Base-by-base conservation (phyloP, 768 basidiomycete genomes). In the Trametes gibbosa region DNA sequence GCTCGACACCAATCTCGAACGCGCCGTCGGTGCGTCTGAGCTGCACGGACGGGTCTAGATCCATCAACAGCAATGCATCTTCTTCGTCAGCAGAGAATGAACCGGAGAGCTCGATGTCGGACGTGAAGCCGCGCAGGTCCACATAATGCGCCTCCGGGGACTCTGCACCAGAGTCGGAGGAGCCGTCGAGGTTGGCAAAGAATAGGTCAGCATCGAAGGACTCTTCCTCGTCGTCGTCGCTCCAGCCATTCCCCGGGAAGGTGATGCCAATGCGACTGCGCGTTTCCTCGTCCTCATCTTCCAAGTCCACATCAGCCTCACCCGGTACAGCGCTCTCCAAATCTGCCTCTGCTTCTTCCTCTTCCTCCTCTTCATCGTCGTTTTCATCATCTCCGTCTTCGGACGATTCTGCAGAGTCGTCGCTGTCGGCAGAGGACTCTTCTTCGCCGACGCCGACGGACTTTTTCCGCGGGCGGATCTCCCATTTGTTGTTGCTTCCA, bases 131-230 rank as follows among this genome's bases (percentile, higher is more conserved):
- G 10, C 71, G 73, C 43, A 80, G 77, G 42, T 75, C 63, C 52
- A 79, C 80, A 27, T 77, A 77, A 40, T 74, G 76, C 62, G 82
- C 79, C 56, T 74, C 75, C 32, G 77, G 76, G 29, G 82, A 83
- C 8, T 56, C 57, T 50, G 76, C 77, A 56, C 76, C 79, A 41
- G 75, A 68, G 53, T 75, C 80, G 21, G 79, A 81, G 0, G 79
- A 72, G 66, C 83, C 89, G 37, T 84, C 84, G 41, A 92, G 81
- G 67, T 90, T 87, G 55, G 86, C 84, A 66, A 93, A 92, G 75
- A 93, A 92, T 0, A 92, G 71, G 61, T 92, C 90, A 10, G 91
- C 91, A 65, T 93, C 91, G 65, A 90, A 89, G 59, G 80, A 83
- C 2, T 84, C 86, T 69, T 90, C 90, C 62, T 86, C 37, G 37